Conservation (phyloP, 73 alveolate species). For the Paramecium primaurelia region DNA sequence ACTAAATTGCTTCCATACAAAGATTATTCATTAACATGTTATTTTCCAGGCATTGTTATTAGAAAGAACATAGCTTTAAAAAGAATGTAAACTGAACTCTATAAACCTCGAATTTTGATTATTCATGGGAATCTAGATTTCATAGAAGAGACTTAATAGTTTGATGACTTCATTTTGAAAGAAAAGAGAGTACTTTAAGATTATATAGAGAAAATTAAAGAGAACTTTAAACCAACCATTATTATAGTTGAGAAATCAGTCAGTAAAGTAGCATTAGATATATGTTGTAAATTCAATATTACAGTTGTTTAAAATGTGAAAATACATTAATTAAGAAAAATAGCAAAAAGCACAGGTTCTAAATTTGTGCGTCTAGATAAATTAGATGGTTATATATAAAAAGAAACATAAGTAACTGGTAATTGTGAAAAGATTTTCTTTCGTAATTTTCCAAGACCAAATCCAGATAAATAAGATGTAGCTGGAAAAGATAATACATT, state of each 20-base stretch:
- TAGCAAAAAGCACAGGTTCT: constrained; percentile 21
- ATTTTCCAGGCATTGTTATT: background rate
- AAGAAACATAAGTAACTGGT: background rate
- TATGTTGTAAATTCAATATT: background rate
- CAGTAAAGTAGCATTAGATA: constrained; percentile 10
- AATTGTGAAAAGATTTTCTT: background rate
- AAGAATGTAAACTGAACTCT: background rate
- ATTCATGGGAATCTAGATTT: background rate
- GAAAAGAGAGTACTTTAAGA: constrained; percentile 8
- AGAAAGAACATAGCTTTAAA: background rate
- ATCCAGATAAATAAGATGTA: background rate
- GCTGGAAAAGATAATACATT: background rate
- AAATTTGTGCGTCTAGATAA: background rate
- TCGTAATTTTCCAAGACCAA: constrained; percentile 21
- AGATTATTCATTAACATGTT: constrained; percentile 16
- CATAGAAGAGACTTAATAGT: background rate
- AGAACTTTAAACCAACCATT: background rate
- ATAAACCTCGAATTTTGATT: background rate
- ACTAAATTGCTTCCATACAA: background rate
- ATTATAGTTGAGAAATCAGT: background rate
- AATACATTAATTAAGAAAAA: background rate
- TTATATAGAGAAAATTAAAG: background rate
- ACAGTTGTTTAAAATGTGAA: constrained; percentile 18
- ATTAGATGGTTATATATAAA: background rate
- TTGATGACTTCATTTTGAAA: background rate